Evolutionary conservation across 805 yeast genomes (phyloP).

Genomic region (Schizosaccharomyces octosporus): DNA sequence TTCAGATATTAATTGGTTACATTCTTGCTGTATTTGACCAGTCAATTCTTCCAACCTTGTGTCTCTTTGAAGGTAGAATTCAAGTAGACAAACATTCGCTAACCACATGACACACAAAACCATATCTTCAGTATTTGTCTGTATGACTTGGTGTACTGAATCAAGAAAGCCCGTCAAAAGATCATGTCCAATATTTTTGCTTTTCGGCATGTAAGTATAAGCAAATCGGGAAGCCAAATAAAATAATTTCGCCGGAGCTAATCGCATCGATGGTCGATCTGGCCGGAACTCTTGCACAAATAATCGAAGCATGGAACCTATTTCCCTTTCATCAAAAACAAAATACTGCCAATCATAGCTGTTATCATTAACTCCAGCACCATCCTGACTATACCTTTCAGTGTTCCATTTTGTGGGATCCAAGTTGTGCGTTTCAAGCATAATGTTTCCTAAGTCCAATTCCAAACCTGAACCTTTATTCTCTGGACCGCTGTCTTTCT

Average conservation of each 20-base stretch:
- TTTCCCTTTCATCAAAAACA: slow-evolving; percentile 15
- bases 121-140: slow-evolving; percentile 16
- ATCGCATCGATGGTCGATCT: slow-evolving; percentile 14
- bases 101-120: slow-evolving; percentile 59
- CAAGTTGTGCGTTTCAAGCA: not conserved
- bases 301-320: slow-evolving; percentile 17
- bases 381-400: not conserved
- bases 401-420: not conserved
- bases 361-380: not conserved
- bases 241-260: slow-evolving; percentile 20
- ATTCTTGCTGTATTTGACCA: slow-evolving; percentile 10
- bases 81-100: slow-evolving; percentile 48
- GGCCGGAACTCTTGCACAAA: slow-evolving; percentile 16
- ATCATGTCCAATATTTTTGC: slow-evolving; percentile 10
- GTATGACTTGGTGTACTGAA: slow-evolving; percentile 11
- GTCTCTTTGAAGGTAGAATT: slow-evolving; percentile 31
- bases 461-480: not conserved
- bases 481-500: not conserved
- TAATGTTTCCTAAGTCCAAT: not conserved
- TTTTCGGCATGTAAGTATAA: slow-evolving; percentile 14
- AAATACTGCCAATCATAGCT: slow-evolving; percentile 19
- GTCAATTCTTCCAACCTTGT: slow-evolving; percentile 22
- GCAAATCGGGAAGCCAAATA: slow-evolving; percentile 19
- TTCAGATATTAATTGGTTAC: slow-evolving; percentile 13
- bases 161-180: slow-evolving; percentile 12